Percentiles rank a stretch among this genome's conserved stretches.
Evolutionary conservation across 805 yeast species (phyloP).

Genomic region (Wickerhamiella musiphila): DNA sequence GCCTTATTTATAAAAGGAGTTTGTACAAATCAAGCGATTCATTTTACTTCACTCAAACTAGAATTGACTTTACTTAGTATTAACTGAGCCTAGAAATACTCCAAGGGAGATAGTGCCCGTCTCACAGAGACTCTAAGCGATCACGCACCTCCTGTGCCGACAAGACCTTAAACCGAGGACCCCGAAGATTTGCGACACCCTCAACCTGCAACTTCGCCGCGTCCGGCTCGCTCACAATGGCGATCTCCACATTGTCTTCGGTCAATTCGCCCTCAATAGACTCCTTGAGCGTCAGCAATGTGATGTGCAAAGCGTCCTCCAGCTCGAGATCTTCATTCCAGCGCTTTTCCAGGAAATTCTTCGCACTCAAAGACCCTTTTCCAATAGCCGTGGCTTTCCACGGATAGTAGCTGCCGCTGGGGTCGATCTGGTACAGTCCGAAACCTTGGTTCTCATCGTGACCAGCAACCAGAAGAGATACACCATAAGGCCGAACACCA

Average conservation of each 20-base stretch:
- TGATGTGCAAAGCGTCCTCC: constrained; percentile 96
- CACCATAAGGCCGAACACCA: constrained; percentile 98
- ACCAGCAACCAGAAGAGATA: constrained; percentile 85
- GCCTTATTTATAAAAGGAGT: too few relatives aligned
- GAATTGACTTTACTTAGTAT: too few relatives aligned
- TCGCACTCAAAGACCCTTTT: constrained; percentile 87
- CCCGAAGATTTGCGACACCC: constrained; percentile 65
- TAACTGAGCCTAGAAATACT: too few relatives aligned
- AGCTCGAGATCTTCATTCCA: constrained; percentile 95
- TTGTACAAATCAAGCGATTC: too few relatives aligned
- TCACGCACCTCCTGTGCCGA: constrained; percentile 88
- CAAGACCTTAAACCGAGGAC: constrained; percentile 80
- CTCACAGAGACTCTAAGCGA: constrained; percentile 73
- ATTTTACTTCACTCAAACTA: too few relatives aligned
- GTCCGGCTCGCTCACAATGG: constrained; percentile 69
- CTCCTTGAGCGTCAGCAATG: constrained; percentile 83
- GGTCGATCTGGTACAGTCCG: constrained; percentile 91
- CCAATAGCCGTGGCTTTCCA: constrained; percentile 99
- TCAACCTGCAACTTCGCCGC: constrained; percentile 67
- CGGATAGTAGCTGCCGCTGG: constrained; percentile 93
- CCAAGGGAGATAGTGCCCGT: neutral
- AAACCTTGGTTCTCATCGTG: constrained; percentile 63
- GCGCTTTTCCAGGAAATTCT: constrained; percentile 91
- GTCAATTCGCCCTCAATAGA: constrained; percentile 96
- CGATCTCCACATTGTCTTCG: constrained; percentile 89